Evolutionary conservation across 2,329 filamentous ascomycete species (phyloP), one percentile per base, ranked within the genome.

Genomic region (Fusarium kyushuense): DNA sequence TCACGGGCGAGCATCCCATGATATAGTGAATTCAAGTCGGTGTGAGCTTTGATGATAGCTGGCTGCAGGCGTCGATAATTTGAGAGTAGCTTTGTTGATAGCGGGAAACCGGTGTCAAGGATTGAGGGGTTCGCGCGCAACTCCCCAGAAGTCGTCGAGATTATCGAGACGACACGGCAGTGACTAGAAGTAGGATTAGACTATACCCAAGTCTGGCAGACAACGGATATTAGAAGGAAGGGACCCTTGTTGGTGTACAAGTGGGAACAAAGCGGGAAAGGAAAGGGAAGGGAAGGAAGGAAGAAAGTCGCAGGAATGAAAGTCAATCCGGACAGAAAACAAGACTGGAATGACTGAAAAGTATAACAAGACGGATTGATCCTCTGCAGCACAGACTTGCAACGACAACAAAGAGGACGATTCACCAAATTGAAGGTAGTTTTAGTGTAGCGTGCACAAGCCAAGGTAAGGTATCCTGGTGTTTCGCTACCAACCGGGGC

Each of bases 1-100:
- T 73, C 69, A 74, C 56, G 69, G 62, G 71, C 71, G 56, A 73
- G 40, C 59, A 56, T 45, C 69, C 67, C 71, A 74, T 73, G 71
- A 71, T 73, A 71, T 54, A 58, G 46, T 48, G 65, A 42, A 47
- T 47, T 67, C 53, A 48, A 69, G 71, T 72, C 69, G 71, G 71
- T 71, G 71, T 69, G 47, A 38, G 55, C 41, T 66, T 47, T 47
- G 58, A 55, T 56, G 58, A 54, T 69, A 69, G 60, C 41, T 56
- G 43, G 56, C 65, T 61, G 71, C 64, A 67, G 67, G 71, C 53
- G 58, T 66, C 62, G 65, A 48, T 58, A 60, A 55, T 69, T 66
- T 59, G 58, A 67, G 53, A 60, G 68, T 72, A 63, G 64, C 54
- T 73, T 58, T 56, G 45, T 54, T 63, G 71, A 72, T 73, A 71